Conservation (phyloP, 148 eudicot genomes). For the Persicaria tinctoria region DNA sequence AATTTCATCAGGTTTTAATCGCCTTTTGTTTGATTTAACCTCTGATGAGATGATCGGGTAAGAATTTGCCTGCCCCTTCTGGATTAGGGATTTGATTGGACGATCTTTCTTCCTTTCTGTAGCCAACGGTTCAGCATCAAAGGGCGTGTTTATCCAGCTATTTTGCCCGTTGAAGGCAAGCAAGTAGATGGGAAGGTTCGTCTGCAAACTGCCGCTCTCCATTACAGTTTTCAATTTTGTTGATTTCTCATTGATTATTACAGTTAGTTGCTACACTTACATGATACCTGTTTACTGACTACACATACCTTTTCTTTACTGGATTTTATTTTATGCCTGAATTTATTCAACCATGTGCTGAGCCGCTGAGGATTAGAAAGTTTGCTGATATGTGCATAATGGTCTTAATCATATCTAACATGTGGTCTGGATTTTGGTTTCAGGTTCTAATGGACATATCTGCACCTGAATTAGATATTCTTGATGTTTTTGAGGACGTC, state of each 20-base stretch:
- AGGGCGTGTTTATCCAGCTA: slow-evolving; percentile 88
- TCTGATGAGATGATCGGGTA: neutral
- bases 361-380: no score
- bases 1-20: neutral
- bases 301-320: neutral
- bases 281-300: neutral
- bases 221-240: neutral
- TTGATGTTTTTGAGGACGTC: slow-evolving; percentile 57
- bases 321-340: neutral
- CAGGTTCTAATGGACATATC: slow-evolving; percentile 53
- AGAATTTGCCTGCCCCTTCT: neutral
- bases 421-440: slow-evolving; percentile 2
- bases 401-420: neutral
- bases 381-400: no score
- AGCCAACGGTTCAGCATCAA: slow-evolving; percentile 88
- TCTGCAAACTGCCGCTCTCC: neutral
- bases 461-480: slow-evolving; percentile 39
- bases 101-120: slow-evolving; percentile 11
- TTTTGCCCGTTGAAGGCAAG: slow-evolving; percentile 66
- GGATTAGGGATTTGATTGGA: neutral
- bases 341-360: no score
- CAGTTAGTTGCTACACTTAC: neutral
- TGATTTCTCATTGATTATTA: neutral
- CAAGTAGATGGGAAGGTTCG: slow-evolving; percentile 73
- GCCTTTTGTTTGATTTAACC: neutral